Base-by-base conservation (phyloP, 2,329 filamentous ascomycete genomes). In the Talaromyces albobiverticillius region DNA sequence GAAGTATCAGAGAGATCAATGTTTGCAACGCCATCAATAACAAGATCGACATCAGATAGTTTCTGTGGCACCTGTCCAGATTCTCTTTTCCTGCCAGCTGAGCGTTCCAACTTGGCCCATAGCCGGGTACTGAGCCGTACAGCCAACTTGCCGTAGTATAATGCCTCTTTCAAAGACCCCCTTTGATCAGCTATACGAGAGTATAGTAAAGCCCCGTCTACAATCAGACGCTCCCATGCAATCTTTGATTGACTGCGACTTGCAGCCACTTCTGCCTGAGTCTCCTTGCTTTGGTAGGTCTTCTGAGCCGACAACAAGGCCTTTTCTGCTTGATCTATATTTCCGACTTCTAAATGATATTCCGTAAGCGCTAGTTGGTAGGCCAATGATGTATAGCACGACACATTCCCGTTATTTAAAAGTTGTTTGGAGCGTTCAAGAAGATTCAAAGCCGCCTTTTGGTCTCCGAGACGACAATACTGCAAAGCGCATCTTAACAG, bases 361-460 rank as follows among this genome's bases (percentile, higher is more conserved):
- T 95, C 89, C 0, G 88, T 85, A 57, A 86, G 84, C 0, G 85
- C 83, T 6, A 96, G 72, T 59, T 91, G 82, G 67, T 87, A 87
- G 31, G 77, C 75, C 13, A 87, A 61, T 25, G 68, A 71, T 13
- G 78, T 73, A 47, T 79, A 70, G 9, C 71, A 69, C 3, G 77
- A 75, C 2, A 77, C 60, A 1, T 67, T 66, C 38, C 70, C 68
- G 8, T 67, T 68, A 10, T 66, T 63, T 5, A 79, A 60, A 48
- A 80, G 77, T 18, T 74, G 69, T 58, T 85, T 79, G 3, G 84
- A 83, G 52, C 80, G 79, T 1, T 79, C 76, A 14, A 96, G 77
- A 2, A 79, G 68, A 4, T 78, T 64, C 6, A 77, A 77, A 43
- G 84, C 82, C 62, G 81, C 82, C 41, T 79, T 80, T 46, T 80